Base-by-base conservation (phyloP, 495 filamentous ascomycete species). In the Recurvomyces mirabilis region DNA sequence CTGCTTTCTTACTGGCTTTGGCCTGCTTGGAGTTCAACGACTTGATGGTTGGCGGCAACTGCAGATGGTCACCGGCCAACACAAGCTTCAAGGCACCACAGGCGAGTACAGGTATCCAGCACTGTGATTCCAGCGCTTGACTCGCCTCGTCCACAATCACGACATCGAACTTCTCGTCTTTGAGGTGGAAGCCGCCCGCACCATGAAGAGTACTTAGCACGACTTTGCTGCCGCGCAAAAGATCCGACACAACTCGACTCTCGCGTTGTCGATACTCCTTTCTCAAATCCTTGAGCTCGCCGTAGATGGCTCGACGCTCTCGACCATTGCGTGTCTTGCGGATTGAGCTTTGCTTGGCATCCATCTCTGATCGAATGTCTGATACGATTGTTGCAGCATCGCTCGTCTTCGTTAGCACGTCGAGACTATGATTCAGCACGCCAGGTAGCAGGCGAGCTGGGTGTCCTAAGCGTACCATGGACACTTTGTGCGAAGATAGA, bases 81-180 rank as follows among this genome's bases (percentile, higher is more conserved):
- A 98, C 79, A 0, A 87, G 76, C 65, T 94, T 94, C 40, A 74
- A 77, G 1, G 86, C 85, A 7, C 69, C 51, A 25, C 52, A 53
- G 40, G 44, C 61, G 13, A 94, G 68, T 23, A 98, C 62, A 12
- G 93, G 77, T n/a, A 95, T 87, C 91, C 91, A 98, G 62, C 88
- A 96, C 60, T 96, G 91, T 1, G 93, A 87, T 61, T 98, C 91
- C 12, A 98, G 70, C 3, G 91, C 91, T 60, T 98, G 91, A 58
- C 84, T 91, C 0, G 87, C 91, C 65, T 98, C 91, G 56, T 98
- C 91, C 30, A 98, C 84, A 24, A 96, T 75, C 2, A 96, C 85
- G 4, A 94, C 84, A 59, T 99, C 91, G 52, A 99, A 99, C 42
- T 74, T 62, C 56, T 93, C 79, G 44, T 77, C 72, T 48, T 73